Base-by-base conservation (phyloP, 2,329 filamentous ascomycete genomes). In the Lomentospora prolificans region DNA sequence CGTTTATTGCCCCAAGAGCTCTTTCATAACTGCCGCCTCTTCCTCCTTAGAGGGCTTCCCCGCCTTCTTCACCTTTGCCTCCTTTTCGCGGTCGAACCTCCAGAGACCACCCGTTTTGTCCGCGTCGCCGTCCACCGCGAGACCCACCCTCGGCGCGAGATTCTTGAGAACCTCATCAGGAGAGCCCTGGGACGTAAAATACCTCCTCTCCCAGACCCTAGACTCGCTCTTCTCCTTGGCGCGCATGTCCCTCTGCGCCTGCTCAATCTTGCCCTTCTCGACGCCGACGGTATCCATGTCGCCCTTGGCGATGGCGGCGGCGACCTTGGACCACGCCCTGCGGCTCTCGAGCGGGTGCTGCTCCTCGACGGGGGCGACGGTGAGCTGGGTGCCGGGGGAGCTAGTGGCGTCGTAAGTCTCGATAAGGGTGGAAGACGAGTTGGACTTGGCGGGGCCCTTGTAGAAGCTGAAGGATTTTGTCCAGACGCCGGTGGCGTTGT, bases 401-500 rank as follows among this genome's bases (percentile, higher is more conserved):
- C 74, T 72, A 51, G 75, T 75, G 30, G 86, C 81, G 61, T 84
- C 78, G 67, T 86, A 88, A 5, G 71, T 69, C 22, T 84, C 80
- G 51, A 89, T 61, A 30, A 81, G 66, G 22, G 69, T 76, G 22
- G 70, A 69, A 31, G 71, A 66, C 14, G 70, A 69, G 64, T 78
- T 78, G 61, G 77, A 75, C 65, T 79, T 78, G 58, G 70, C 67
- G 14, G 73, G 62, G 10, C 85, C 84, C 60, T 89, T 79, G 71
- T 87, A 87, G 66, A 96, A 85, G 53, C 81, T 81, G 66, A 96
- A 95, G 2, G 76, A 75, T 64, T 90, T 89, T 57, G 84, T 95
- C 94, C 94, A 99, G 68, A 95, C 89, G 24, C 94, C 94, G 28
- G 90, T 85, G 39, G 86, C 78, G n/a, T 84, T 89, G 76, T 92